Conservation (phyloP, 139 green algal species). For the Parachlorella kessleri region DNA sequence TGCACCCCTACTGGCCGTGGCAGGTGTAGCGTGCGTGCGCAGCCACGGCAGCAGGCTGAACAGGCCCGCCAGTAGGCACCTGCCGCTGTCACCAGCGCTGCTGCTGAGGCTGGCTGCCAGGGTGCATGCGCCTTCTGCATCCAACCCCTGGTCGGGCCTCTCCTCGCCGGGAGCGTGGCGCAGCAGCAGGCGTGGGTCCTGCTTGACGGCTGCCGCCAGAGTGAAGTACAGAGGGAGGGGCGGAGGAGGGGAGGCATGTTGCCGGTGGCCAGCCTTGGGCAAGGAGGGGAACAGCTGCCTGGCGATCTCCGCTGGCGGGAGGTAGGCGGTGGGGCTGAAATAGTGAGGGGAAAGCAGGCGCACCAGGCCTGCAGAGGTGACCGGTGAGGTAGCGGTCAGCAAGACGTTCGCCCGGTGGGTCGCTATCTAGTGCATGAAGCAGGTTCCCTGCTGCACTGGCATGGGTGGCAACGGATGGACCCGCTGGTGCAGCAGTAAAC, state of each 20-base stretch:
- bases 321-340: not conserved
- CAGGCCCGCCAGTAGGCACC: too few relatives aligned
- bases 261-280: too few relatives aligned
- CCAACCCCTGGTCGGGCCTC: too few relatives aligned
- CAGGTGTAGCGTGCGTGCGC: too few relatives aligned
- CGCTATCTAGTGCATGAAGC: not conserved
- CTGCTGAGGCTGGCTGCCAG: too few relatives aligned
- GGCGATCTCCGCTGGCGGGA: not conserved
- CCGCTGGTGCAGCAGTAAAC: not conserved
- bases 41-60: too few relatives aligned
- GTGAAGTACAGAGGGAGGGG: constrained; percentile 4
- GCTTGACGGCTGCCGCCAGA: not conserved
- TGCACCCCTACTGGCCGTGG: too few relatives aligned
- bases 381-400: too few relatives aligned
- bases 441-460: too few relatives aligned
- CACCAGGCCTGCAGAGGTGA: constrained; percentile 10
- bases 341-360: constrained; percentile 8
- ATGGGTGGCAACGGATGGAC: not conserved
- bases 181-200: constrained; percentile 10
- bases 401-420: not conserved
- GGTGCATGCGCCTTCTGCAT: too few relatives aligned
- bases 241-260: not conserved
- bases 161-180: too few relatives aligned
- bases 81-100: too few relatives aligned
- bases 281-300: not conserved